Evolutionary conservation across 2,329 filamentous ascomycete species (phyloP).

Genomic region (Trichoderma sp.): DNA sequence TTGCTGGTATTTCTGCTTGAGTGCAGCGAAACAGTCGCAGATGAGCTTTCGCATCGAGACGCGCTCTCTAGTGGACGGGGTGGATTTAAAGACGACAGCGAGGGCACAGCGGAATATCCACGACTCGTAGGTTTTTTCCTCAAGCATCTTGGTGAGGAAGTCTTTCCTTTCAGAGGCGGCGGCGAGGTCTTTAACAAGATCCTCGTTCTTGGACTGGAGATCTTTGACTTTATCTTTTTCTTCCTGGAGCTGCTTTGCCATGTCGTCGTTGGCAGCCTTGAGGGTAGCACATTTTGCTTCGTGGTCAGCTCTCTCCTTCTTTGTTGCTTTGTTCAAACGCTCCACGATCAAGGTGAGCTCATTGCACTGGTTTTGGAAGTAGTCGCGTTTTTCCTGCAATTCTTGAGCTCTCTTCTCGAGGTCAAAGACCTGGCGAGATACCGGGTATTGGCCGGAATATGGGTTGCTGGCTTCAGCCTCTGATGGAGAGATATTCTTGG

Average conservation of each 20-base stretch:
- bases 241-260: neutral
- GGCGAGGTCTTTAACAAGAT: neutral
- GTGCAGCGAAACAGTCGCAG: neutral
- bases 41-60: neutral
- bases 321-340: neutral
- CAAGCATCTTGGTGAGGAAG: neutral
- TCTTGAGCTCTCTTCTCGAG: constrained; percentile 3
- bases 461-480: neutral
- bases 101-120: constrained; percentile 17
- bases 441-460: neutral
- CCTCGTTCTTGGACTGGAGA: neutral
- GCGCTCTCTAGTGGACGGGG: neutral
- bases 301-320: neutral
- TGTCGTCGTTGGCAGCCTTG: neutral
- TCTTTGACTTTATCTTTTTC: neutral
- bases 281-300: neutral
- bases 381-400: neutral
- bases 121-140: neutral
- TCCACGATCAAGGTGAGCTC: neutral
- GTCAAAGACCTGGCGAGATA: neutral
- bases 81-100: neutral
- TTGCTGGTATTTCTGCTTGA: neutral
- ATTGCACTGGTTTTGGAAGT: neutral
- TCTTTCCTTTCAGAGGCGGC: neutral
- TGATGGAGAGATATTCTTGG: neutral